Percentiles rank a stretch among this genome's conserved stretches.
phyloP scores from a whole-genome alignment of 2,329 filamentous ascomycete genomes.

The Mollisia scopiformis region DNA sequence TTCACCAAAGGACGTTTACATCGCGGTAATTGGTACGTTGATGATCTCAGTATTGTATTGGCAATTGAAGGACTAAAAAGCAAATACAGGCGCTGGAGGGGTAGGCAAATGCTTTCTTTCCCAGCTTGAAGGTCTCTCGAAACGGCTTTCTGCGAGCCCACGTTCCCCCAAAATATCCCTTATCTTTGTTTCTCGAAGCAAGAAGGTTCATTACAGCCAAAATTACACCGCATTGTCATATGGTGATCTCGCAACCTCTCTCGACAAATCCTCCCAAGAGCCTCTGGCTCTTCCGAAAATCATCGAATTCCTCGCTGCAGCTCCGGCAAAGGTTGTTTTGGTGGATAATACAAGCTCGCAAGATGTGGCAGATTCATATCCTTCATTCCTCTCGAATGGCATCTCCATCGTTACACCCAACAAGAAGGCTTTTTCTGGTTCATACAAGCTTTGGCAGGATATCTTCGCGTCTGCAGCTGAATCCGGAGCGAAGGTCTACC shows the following conservation, averaged over 20 bases:
- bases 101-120: slow-evolving; percentile 90
- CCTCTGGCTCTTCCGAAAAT: slow-evolving; percentile 72
- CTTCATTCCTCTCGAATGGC: slow-evolving; percentile 76
- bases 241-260: slow-evolving; percentile 61
- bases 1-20: slow-evolving; percentile 42
- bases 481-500: slow-evolving; percentile 82
- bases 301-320: slow-evolving; percentile 75
- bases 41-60: neutral
- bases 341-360: slow-evolving; percentile 97
- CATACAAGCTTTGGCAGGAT: slow-evolving; percentile 79
- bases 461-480: slow-evolving; percentile 77
- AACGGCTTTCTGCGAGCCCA: slow-evolving; percentile 59
- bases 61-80: slow-evolving; percentile 10
- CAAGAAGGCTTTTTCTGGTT: slow-evolving; percentile 95
- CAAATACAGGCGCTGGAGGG: slow-evolving; percentile 75
- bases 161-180: slow-evolving; percentile 65
- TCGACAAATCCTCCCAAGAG: slow-evolving; percentile 65
- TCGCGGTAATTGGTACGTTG: slow-evolving; percentile 47
- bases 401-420: slow-evolving; percentile 95
- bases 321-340: slow-evolving; percentile 78
- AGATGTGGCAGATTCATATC: slow-evolving; percentile 82
- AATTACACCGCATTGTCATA: slow-evolving; percentile 72
- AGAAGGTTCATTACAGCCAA: slow-evolving; percentile 75
- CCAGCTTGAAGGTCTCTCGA: slow-evolving; percentile 72
- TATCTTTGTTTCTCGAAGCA: slow-evolving; percentile 84